Conservation (phyloP, 2,329 filamentous ascomycete species). For the Xylariales sp. region DNA sequence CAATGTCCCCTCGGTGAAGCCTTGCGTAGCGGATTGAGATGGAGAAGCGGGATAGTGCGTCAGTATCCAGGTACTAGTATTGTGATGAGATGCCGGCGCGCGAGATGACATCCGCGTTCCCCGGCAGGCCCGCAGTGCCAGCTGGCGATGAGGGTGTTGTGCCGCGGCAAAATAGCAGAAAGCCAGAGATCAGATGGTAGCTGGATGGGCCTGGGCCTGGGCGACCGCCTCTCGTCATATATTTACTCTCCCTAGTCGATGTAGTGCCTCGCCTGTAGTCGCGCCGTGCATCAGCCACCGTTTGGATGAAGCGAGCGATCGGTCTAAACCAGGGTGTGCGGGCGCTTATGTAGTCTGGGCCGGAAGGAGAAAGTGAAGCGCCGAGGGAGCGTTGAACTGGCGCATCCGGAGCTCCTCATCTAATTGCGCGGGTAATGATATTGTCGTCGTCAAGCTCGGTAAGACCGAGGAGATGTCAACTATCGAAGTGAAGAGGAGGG, state of each 20-base stretch:
- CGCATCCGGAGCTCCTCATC: neutral
- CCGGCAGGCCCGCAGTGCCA: neutral
- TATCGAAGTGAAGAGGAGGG: neutral
- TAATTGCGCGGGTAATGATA: neutral
- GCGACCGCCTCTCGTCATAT: too few relatives aligned
- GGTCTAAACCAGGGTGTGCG: neutral
- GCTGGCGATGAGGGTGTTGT: neutral
- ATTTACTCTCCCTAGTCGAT: too few relatives aligned
- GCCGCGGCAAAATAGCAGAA: neutral
- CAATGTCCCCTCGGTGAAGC: neutral
- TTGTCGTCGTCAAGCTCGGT: too few relatives aligned
- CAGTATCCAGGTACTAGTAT: neutral
- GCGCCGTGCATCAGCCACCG: conserved; percentile 1
- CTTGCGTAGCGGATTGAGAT: neutral
- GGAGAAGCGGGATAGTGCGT: neutral
- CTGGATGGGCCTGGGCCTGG: too few relatives aligned
- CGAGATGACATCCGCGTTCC: conserved; percentile 1
- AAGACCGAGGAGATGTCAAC: neutral
- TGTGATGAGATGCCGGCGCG: neutral
- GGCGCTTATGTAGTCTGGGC: conserved; percentile 2
- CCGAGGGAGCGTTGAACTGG: neutral
- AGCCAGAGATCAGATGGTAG: neutral
- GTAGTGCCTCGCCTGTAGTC: too few relatives aligned
- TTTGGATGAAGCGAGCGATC: conserved; percentile 5
- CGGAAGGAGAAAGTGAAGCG: conserved; percentile 3